Percentiles rank a stretch among this genome's conserved stretches.
Evolutionary conservation across 2,329 filamentous ascomycete species (phyloP).

Genomic region (Colletotrichum sp.): DNA sequence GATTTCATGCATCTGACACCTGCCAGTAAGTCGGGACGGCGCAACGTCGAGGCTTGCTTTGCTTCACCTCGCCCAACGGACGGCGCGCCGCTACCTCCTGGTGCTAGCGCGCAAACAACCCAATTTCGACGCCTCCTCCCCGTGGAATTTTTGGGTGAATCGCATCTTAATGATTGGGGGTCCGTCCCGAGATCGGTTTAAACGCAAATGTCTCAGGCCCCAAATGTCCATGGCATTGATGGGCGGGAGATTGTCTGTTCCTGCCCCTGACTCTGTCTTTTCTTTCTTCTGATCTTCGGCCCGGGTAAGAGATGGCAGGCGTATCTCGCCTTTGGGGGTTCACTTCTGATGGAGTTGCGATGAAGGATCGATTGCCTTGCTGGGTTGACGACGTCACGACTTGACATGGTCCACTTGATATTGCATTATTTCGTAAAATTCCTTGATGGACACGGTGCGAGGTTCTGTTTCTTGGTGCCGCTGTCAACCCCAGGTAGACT

Average conservation of each 20-base stretch:
- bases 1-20: neutral
- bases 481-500: neutral
- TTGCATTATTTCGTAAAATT: neutral
- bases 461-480: neutral
- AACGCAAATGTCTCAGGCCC: neutral
- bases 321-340: neutral
- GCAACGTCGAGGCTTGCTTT: neutral
- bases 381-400: neutral
- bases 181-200: neutral
- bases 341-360: neutral
- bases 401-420: neutral
- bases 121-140: neutral
- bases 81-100: neutral
- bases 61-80: neutral
- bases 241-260: neutral
- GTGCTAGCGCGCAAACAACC: neutral
- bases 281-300: conserved; percentile 4
- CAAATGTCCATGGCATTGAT: neutral
- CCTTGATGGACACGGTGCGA: neutral
- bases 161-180: neutral
- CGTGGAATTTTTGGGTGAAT: neutral
- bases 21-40: conserved; percentile 2
- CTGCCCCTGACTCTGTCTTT: neutral
- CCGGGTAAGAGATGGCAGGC: neutral
- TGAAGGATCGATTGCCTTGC: neutral